Conservation (phyloP, 257 asterid genomes). For the Jacaranda copaia region DNA sequence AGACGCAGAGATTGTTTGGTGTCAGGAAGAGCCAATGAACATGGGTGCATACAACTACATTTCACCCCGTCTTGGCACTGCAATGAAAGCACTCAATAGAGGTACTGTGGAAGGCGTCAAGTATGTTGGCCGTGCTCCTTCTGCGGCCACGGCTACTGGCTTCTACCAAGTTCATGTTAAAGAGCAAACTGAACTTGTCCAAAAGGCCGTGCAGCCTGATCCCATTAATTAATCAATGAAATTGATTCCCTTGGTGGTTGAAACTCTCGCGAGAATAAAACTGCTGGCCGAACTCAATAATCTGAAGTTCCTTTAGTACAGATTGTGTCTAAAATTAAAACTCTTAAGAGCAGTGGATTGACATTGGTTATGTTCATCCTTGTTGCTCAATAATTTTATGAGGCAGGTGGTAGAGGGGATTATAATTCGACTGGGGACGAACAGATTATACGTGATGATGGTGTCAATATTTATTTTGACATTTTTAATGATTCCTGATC, state of each 20-base stretch:
- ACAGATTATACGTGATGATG: no score
- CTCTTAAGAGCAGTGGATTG: no score
- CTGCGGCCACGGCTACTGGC: slow-evolving; percentile 99
- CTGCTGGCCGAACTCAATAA: no score
- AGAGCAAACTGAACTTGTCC: slow-evolving; percentile 81
- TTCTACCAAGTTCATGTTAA: slow-evolving; percentile 73
- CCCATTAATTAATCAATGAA: slow-evolving; percentile 40
- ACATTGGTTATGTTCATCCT: no score
- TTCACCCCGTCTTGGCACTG: slow-evolving; percentile 77
- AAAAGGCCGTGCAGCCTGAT: slow-evolving; percentile 76
- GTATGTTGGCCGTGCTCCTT: slow-evolving; percentile 88
- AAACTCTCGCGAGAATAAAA: not conserved
- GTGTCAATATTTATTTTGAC: no score
- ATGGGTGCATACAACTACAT: slow-evolving; percentile 82
- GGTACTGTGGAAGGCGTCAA: slow-evolving; percentile 78
- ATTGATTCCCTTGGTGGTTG: not conserved
- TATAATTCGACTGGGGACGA: no score
- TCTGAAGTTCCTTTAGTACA: no score
- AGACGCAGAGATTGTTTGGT: slow-evolving; percentile 83
- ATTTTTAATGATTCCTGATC: no score
- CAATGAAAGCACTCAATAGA: slow-evolving; percentile 77
- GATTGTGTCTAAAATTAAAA: no score
- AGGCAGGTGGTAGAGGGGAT: no score
- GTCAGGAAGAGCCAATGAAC: slow-evolving; percentile 92
- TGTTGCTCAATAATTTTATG: no score